A percentile compares a stretch with the other conserved stretches of the same genome.
Conservation (phyloP, 73 alveolate genomes). For the Paraurostyla sp. region DNA sequence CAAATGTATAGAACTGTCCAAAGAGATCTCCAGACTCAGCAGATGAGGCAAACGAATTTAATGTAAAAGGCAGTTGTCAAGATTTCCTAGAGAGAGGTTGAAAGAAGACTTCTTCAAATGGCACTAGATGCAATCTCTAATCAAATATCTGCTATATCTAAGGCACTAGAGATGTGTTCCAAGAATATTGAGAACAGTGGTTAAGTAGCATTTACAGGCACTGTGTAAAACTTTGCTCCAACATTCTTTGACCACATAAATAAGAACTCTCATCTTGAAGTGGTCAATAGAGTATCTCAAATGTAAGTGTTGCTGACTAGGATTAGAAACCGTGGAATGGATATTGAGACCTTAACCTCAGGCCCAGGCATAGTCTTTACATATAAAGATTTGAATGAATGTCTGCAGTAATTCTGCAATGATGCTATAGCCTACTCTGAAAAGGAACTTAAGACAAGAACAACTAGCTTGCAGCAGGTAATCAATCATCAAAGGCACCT, state of each 20-base stretch:
- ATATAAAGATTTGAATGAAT: conserved; percentile 73
- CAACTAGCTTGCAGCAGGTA: conserved; percentile 10
- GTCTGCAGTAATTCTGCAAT: conserved; percentile 57
- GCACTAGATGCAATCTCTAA: conserved; percentile 42
- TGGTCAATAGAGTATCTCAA: conserved; percentile 63
- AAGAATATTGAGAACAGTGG: conserved; percentile 14
- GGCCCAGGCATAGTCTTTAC: conserved; percentile 80
- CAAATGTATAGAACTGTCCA: background rate
- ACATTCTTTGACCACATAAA: conserved; percentile 59
- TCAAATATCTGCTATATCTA: conserved; percentile 23
- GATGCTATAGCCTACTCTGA: conserved; percentile 62
- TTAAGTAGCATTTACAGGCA: background rate
- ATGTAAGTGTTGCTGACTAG: conserved; percentile 69
- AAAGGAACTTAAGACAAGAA: conserved; percentile 62
- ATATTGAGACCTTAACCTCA: conserved; percentile 77
- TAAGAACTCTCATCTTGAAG: conserved; percentile 66
- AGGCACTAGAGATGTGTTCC: conserved; percentile 26
- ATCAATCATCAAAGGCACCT: conserved; percentile 57
- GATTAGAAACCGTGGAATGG: conserved; percentile 76
- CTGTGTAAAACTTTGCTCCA: conserved; percentile 67
- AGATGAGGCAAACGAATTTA: conserved; percentile 7
- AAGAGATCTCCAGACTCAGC: conserved; percentile 29
- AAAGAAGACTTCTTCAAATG: conserved; percentile 49
- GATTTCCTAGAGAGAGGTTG: conserved; percentile 67
- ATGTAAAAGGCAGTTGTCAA: conserved; percentile 35